phyloP scores from a whole-genome alignment of 179 eudicot genomes.

The Vitellaria paradoxa region DNA sequence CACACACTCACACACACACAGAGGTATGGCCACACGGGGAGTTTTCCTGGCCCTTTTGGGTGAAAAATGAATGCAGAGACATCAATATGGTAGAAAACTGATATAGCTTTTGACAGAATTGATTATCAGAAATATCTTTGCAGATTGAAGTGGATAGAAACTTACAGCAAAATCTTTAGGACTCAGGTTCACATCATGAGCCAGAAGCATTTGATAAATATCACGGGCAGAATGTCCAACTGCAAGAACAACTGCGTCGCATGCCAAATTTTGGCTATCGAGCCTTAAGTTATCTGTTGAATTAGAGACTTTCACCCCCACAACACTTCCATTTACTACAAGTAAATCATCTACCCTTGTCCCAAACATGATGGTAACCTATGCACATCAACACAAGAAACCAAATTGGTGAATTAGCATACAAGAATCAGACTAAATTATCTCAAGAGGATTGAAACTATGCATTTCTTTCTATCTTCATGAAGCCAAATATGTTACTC shows the following conservation, averaged over 20 bases:
- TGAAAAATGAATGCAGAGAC: too few species aligned
- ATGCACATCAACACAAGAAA: conserved; percentile 14
- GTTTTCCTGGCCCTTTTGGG: too few species aligned
- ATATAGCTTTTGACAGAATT: neutral
- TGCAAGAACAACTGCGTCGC: conserved; percentile 92
- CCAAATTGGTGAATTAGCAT: conserved; percentile 4
- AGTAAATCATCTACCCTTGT: conserved; percentile 90
- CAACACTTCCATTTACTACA: conserved; percentile 51
- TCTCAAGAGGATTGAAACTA: conserved; percentile 2
- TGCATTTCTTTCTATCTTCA: neutral
- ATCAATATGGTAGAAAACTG: neutral
- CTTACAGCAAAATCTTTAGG: conserved; percentile 94
- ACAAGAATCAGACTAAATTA: neutral
- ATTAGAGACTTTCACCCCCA: conserved; percentile 78
- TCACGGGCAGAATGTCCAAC: conserved; percentile 98
- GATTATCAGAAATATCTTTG: neutral
- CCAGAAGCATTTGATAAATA: conserved; percentile 85
- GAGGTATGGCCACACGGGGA: neutral
- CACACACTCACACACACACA: too few species aligned
- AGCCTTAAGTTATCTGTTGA: conserved; percentile 32
- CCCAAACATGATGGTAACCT: conserved; percentile 87
- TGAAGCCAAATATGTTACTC: conserved; percentile 28
- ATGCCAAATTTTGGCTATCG: conserved; percentile 45
- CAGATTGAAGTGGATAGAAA: conserved; percentile 13
- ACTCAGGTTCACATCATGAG: conserved; percentile 65